These are phyloP conservation scores for Hypoxylon cercidicola DNA, from an alignment of 495 filamentous ascomycete species.

Conservation along the genomic window DNA sequence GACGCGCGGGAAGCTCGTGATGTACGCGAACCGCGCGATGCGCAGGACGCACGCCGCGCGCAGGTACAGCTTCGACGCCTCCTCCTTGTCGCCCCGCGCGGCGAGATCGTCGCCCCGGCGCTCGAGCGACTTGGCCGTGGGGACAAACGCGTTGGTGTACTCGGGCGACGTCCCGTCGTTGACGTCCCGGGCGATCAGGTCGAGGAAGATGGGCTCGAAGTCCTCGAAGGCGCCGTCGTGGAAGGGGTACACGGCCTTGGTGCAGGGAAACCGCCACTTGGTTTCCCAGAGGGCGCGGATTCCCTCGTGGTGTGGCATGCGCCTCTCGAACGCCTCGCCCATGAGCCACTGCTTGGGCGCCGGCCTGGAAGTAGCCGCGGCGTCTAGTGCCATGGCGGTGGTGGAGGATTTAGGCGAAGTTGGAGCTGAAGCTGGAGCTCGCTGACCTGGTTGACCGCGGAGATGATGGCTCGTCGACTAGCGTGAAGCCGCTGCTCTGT, in stretches of 20 bases:
- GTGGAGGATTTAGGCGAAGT: slow-evolving; percentile 5
- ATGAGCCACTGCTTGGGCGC: slow-evolving; percentile 48
- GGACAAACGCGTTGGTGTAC: slow-evolving; percentile 72
- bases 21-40: slow-evolving; percentile 79
- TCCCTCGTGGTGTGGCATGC: slow-evolving; percentile 73
- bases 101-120: slow-evolving; percentile 58
- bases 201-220: slow-evolving; percentile 76
- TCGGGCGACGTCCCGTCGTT: slow-evolving; percentile 71
- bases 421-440: slow-evolving; percentile 30
- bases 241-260: slow-evolving; percentile 78
- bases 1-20: slow-evolving; percentile 56
- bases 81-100: slow-evolving; percentile 53
- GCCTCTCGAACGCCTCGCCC: slow-evolving; percentile 60
- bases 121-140: slow-evolving; percentile 65
- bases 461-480: slow-evolving; percentile 25
- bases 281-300: slow-evolving; percentile 81
- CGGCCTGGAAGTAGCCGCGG: background rate
- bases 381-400: slow-evolving; percentile 25
- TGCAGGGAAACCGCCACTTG: slow-evolving; percentile 78
- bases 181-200: slow-evolving; percentile 67
- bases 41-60: slow-evolving; percentile 77
- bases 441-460: slow-evolving; percentile 13
- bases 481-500: slow-evolving; percentile 28
- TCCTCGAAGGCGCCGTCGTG: slow-evolving; percentile 76
- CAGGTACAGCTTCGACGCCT: slow-evolving; percentile 71